Base-by-base conservation (phyloP, 768 basidiomycete genomes). In the Trichaptum fuscoviolaceum region DNA sequence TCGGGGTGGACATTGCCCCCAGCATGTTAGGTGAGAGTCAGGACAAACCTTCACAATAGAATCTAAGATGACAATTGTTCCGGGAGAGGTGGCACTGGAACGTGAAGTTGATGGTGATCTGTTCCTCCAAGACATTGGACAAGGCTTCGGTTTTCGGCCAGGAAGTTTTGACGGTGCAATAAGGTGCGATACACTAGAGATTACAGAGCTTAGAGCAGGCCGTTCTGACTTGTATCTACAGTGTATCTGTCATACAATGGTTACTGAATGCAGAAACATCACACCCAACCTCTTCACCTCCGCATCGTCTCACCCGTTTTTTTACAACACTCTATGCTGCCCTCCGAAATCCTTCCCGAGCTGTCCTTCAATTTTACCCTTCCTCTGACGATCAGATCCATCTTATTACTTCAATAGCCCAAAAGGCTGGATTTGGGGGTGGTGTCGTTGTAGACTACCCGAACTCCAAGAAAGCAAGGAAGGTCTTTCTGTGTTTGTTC, bases 231-330 rank as follows among this genome's bases (percentile, higher is more conserved):
- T 30, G 30, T 30, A 52, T 63, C 60, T 66, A 2, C 73, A 99
- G 96, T 73, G 92, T 99, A 72, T 99, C 97, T 26, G 96, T 98
- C n/a, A 81, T 99, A 6, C 97, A 99, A 79, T 99, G 97, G 97
- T 83, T 99, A 2, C 83, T 98, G 66, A 99, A 98, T 76, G 96
- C 96, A 26, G 97, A 99, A 76, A 92, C 95, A 30, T 89, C 94
- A 6, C 90, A 89, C 73, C 91, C 86, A 66, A 94, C 89, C 61
- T 96, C 93, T 66, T 96, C 93, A 60, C 96, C 89, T 18, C 95
- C 89, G 12, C 93, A 90, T 76, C 92, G 87, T 71, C 85, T 89
- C 65, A 87, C 82, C 69, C 91, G 87, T 67, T 99, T 94, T 84
- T 99, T 95, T 83, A 96, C 92, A 35, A 95, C 95, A 10, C 83